phyloP scores from a whole-genome alignment of 2,329 filamentous ascomycete genomes.

The Pyrenochaeta sp. region DNA sequence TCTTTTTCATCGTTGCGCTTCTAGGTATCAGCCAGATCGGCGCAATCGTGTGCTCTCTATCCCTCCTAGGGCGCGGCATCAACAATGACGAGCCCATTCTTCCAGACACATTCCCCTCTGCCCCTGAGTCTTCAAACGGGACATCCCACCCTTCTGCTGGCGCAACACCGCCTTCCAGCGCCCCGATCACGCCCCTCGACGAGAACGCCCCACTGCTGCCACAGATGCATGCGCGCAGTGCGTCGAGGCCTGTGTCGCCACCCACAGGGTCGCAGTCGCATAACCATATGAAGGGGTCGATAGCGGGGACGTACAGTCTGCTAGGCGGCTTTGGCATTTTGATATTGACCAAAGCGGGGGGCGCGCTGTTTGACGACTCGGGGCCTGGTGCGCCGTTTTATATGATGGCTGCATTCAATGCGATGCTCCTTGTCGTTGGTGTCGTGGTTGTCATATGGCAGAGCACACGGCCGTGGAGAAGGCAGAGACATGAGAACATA shows the following conservation, averaged over 20 bases:
- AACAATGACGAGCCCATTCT: slow-evolving; percentile 56
- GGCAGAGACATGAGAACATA: background rate
- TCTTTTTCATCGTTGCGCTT: slow-evolving; percentile 79
- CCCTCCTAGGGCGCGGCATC: slow-evolving; percentile 82
- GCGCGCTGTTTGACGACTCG: slow-evolving; percentile 79
- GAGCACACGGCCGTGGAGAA: slow-evolving; percentile 12
- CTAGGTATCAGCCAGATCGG: slow-evolving; percentile 95
- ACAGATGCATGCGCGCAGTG: slow-evolving; percentile 19
- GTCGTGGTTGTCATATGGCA: slow-evolving; percentile 26
- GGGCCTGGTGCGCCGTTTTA: slow-evolving; percentile 86
- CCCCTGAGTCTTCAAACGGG: slow-evolving; percentile 14
- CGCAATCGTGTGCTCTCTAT: slow-evolving; percentile 94
- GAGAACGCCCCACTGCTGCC: slow-evolving; percentile 40
- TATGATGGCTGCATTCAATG: slow-evolving; percentile 92
- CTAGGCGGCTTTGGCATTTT: slow-evolving; percentile 90
- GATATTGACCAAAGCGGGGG: slow-evolving; percentile 88
- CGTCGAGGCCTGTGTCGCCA: slow-evolving; percentile 14
- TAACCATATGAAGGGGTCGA: slow-evolving; percentile 83
- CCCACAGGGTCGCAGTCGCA: slow-evolving; percentile 40
- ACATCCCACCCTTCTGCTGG: slow-evolving; percentile 42
- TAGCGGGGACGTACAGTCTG: slow-evolving; percentile 92
- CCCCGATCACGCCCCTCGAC: slow-evolving; percentile 33
- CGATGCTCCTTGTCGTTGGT: slow-evolving; percentile 65
- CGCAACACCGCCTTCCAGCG: slow-evolving; percentile 42
- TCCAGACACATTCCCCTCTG: slow-evolving; percentile 5